phyloP scores from a whole-genome alignment of 257 asterid species.

The Plantago elongata region DNA sequence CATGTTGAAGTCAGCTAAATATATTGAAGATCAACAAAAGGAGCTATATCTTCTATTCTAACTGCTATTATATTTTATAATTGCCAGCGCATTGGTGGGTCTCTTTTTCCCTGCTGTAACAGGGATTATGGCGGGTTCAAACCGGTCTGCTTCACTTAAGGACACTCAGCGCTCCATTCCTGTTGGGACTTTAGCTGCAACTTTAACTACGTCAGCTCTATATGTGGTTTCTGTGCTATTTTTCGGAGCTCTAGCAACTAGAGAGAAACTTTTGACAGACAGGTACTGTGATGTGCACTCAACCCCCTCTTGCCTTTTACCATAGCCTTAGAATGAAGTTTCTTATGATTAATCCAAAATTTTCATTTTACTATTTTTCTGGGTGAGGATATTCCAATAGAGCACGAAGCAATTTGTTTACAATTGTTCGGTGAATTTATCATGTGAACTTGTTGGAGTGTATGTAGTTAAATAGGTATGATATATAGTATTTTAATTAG shows the following conservation, averaged over 20 bases:
- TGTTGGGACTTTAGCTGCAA: slow-evolving; percentile 91
- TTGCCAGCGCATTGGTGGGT: slow-evolving; percentile 95
- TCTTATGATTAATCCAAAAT: too few relatives aligned
- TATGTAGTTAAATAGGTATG: too few relatives aligned
- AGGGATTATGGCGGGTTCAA: slow-evolving; percentile 99
- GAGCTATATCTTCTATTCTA: slow-evolving; percentile 28
- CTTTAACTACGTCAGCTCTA: slow-evolving; percentile 67
- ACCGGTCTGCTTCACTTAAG: slow-evolving; percentile 95
- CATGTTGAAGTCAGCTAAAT: slow-evolving; percentile 14
- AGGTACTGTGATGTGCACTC: slow-evolving; percentile 40
- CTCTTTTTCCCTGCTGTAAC: slow-evolving; percentile 99
- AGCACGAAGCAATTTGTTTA: too few relatives aligned
- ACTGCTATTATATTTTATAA: slow-evolving; percentile 26
- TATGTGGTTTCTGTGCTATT: slow-evolving; percentile 72
- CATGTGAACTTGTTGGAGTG: too few relatives aligned
- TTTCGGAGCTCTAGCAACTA: slow-evolving; percentile 92
- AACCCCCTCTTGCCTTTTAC: background rate
- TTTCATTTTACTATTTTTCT: too few relatives aligned
- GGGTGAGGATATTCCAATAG: too few relatives aligned
- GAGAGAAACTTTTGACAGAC: slow-evolving; percentile 97
- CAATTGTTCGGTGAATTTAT: too few relatives aligned
- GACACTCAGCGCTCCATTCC: slow-evolving; percentile 99
- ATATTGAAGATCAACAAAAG: slow-evolving; percentile 10
- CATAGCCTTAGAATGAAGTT: too few relatives aligned
- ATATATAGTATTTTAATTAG: too few relatives aligned